Percentiles rank a stretch among this genome's conserved stretches.
Conservation (phyloP, 1,284 basidiomycete genomes). For the Ganoderma sp. region DNA sequence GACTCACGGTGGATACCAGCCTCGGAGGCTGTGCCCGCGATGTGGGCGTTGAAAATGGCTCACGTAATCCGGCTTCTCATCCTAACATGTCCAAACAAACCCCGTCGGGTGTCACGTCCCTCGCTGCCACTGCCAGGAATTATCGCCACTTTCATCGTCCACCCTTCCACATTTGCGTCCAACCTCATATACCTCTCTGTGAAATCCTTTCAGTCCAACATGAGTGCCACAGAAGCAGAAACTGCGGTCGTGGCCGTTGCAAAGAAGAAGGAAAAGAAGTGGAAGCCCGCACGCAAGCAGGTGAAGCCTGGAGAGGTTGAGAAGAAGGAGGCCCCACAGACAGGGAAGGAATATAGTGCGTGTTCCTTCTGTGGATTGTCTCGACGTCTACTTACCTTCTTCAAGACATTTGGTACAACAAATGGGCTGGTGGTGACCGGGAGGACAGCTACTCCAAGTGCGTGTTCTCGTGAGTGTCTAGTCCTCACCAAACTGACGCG, state of each 20-base stretch:
- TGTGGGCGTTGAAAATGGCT: constrained; percentile 12
- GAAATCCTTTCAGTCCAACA: constrained; percentile 6
- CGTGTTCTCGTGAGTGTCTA: constrained; percentile 40
- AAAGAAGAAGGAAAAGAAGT: constrained; percentile 58
- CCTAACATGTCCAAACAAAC: constrained; percentile 29
- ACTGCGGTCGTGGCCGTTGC: constrained; percentile 32
- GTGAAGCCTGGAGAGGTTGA: constrained; percentile 90
- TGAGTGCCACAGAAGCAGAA: constrained; percentile 37
- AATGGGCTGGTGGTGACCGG: constrained; percentile 95
- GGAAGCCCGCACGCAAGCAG: constrained; percentile 87
- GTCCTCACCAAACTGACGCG: constrained; percentile 11
- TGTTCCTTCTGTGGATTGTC: constrained; percentile 30
- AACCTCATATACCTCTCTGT: background rate
- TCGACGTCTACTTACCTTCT: constrained; percentile 14
- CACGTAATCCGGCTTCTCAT: constrained; percentile 21
- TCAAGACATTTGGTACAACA: constrained; percentile 98
- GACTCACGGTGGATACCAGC: too few species aligned
- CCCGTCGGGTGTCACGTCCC: constrained; percentile 8
- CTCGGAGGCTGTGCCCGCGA: background rate
- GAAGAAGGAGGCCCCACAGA: constrained; percentile 86
- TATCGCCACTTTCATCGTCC: background rate
- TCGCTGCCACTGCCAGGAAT: background rate
- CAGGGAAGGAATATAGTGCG: constrained; percentile 94
- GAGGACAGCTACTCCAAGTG: constrained; percentile 94
- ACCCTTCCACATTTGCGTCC: background rate